Conservation (phyloP, 164 flowering plant species). For the Vitis labrusca region DNA sequence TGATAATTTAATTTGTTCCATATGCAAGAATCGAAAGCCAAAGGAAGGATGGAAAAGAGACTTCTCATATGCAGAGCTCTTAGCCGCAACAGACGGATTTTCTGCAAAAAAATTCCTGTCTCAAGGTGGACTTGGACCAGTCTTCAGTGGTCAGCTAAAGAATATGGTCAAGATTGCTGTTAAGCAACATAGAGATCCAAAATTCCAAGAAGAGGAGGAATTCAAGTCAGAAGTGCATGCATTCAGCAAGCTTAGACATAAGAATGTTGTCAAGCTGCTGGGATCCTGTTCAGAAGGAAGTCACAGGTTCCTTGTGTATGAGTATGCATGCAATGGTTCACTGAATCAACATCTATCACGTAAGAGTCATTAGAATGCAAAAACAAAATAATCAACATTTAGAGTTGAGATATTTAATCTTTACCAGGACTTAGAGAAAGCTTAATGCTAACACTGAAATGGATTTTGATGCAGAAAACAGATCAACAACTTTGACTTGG, state of each 20-base stretch:
- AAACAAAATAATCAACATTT: neutral
- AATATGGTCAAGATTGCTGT: constrained; percentile 49
- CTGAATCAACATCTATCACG: constrained; percentile 55
- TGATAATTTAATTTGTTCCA: constrained; percentile 15
- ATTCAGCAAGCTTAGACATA: constrained; percentile 54
- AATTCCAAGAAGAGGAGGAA: constrained; percentile 59
- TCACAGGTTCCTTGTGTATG: constrained; percentile 57
- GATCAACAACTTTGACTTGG: constrained; percentile 47
- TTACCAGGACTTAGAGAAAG: neutral
- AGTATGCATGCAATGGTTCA: constrained; percentile 62
- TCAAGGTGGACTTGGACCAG: constrained; percentile 68
- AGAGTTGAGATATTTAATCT: too few relatives aligned
- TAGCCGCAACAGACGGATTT: constrained; percentile 52
- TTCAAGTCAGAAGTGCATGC: constrained; percentile 52
- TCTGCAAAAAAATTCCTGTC: constrained; percentile 39
- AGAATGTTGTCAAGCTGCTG: constrained; percentile 57
- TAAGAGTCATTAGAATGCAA: constrained; percentile 20
- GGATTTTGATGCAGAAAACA: constrained; percentile 30
- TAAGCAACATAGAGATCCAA: constrained; percentile 52
- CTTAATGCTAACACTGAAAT: neutral
- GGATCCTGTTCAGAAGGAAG: constrained; percentile 62
- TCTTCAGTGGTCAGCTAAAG: constrained; percentile 43
- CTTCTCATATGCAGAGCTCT: constrained; percentile 47
- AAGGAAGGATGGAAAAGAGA: constrained; percentile 33
- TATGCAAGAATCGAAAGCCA: constrained; percentile 48